phyloP scores from a whole-genome alignment of 2,329 filamentous ascomycete species.

The Aspergillus calidoustus region DNA sequence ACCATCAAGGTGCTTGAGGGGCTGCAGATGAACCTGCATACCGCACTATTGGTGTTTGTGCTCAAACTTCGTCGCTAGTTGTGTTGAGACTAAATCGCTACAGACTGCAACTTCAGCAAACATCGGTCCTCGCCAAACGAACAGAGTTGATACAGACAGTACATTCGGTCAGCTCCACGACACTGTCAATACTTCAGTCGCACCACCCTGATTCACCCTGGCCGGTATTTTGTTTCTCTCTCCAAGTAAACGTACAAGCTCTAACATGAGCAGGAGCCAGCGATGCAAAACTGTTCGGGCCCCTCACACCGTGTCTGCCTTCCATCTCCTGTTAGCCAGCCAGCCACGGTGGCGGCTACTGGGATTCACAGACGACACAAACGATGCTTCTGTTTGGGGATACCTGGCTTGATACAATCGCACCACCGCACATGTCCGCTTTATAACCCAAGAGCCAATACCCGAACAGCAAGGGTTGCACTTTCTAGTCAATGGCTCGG shows the following conservation, averaged over 20 bases:
- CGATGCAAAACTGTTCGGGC: background rate
- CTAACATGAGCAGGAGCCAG: too few relatives aligned
- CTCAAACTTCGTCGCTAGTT: too few relatives aligned
- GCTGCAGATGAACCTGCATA: background rate
- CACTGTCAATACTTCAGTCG: background rate
- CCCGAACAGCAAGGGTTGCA: background rate
- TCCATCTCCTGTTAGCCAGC: background rate
- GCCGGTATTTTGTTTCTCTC: too few relatives aligned
- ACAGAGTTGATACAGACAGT: background rate
- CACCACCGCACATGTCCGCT: background rate
- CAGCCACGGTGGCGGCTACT: too few relatives aligned
- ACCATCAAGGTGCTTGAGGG: background rate
- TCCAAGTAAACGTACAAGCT: too few relatives aligned
- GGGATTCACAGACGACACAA: background rate
- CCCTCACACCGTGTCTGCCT: background rate
- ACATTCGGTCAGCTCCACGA: background rate
- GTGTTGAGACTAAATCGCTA: background rate
- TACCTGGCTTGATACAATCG: background rate
- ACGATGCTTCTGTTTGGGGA: background rate
- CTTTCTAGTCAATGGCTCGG: background rate
- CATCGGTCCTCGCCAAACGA: background rate
- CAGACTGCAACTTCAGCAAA: background rate
- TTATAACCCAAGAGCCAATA: background rate
- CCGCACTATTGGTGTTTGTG: background rate
- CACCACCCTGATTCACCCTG: background rate